Percentiles rank a stretch among this genome's conserved stretches.
Conservation (phyloP, 257 asterid genomes). For the Primulina eburnea region DNA sequence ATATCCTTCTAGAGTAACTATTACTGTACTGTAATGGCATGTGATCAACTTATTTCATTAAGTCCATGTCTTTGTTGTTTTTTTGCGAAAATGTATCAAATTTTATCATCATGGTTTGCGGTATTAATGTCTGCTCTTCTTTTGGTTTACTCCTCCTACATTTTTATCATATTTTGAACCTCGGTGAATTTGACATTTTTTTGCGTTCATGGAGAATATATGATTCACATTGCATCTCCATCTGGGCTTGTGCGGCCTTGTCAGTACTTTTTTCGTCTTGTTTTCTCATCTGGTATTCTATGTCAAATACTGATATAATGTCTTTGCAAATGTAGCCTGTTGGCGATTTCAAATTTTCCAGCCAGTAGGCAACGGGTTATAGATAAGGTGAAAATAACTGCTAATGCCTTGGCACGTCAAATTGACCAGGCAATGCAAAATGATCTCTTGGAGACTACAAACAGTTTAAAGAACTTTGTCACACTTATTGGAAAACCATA, state of each 20-base stretch:
- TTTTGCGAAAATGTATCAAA: too few species aligned
- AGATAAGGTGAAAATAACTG: conserved; percentile 73
- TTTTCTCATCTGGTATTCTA: background rate
- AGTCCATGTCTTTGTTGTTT: background rate
- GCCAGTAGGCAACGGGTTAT: conserved; percentile 57
- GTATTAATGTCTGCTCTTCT: background rate
- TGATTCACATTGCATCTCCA: background rate
- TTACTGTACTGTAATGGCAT: background rate
- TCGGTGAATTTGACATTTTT: background rate
- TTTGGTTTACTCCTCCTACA: background rate
- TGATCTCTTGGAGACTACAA: conserved; percentile 61
- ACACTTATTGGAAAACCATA: conserved; percentile 57
- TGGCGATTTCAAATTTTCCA: conserved; percentile 84
- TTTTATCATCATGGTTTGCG: background rate
- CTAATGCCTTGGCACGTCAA: conserved; percentile 75
- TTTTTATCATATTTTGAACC: background rate
- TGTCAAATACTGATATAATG: conserved; percentile 5
- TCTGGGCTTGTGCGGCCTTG: background rate
- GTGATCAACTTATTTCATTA: background rate
- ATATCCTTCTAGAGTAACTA: background rate
- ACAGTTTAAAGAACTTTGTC: conserved; percentile 49
- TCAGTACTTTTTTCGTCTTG: too few species aligned
- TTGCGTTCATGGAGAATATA: background rate
- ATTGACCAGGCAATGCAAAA: conserved; percentile 80
- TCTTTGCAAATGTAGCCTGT: conserved; percentile 41